phyloP scores from a whole-genome alignment of 2,329 filamentous ascomycete genomes.

The Blastomyces gilchristii region DNA sequence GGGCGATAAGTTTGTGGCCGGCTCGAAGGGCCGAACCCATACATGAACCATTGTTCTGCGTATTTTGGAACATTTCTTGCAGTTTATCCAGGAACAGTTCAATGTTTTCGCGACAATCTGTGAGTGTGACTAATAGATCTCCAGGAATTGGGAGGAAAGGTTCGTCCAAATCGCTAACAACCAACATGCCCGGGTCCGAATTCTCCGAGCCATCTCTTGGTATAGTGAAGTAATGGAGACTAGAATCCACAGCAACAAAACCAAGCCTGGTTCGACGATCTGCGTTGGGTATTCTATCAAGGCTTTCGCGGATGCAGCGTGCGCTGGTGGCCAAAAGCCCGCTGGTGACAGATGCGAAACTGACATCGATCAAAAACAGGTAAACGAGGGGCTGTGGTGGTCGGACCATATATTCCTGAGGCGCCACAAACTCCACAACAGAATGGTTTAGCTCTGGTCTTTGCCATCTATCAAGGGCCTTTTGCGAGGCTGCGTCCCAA shows the following conservation, averaged over 20 bases:
- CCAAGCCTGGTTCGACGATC: constrained; percentile 85
- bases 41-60: constrained; percentile 77
- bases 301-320: constrained; percentile 84
- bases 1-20: constrained; percentile 90
- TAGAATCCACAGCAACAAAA: constrained; percentile 91
- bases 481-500: constrained; percentile 88
- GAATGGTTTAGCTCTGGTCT: constrained; percentile 86
- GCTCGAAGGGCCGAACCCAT: constrained; percentile 90
- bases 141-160: constrained; percentile 91
- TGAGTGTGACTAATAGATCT: constrained; percentile 79
- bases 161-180: constrained; percentile 90
- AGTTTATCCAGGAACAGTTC: constrained; percentile 84
- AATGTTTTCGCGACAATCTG: constrained; percentile 80
- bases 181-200: constrained; percentile 79
- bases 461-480: constrained; percentile 85
- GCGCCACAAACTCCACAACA: constrained; percentile 95
- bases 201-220: constrained; percentile 79
- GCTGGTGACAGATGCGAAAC: constrained; percentile 77
- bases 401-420: constrained; percentile 98
- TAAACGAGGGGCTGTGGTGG: constrained; percentile 93
- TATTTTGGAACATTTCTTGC: constrained; percentile 94
- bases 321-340: constrained; percentile 87
- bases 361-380: constrained; percentile 90
- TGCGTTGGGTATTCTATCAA: constrained; percentile 96
- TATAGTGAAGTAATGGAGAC: constrained; percentile 91